A percentile compares a stretch with the other conserved stretches of the same genome.
phyloP scores from a whole-genome alignment of 805 yeast species.

The Monosporozyma yasuniensis region DNA sequence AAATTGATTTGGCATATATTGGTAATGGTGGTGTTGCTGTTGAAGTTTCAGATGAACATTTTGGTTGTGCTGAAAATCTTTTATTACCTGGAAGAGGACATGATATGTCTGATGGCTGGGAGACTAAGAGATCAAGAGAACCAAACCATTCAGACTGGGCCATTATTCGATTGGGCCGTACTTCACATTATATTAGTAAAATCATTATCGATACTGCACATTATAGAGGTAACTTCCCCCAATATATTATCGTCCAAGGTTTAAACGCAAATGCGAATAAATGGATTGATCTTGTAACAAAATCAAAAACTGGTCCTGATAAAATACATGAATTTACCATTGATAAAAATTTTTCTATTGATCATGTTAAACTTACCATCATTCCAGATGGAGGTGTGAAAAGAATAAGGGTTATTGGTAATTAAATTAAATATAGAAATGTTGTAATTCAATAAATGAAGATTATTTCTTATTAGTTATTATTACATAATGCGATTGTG shows the following conservation, averaged over 20 bases:
- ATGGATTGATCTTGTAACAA: constrained; percentile 62
- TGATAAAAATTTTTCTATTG: constrained; percentile 32
- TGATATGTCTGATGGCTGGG: constrained; percentile 99
- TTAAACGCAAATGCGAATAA: constrained; percentile 32
- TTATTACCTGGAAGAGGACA: constrained; percentile 88
- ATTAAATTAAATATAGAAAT: constrained; percentile 5
- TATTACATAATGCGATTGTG: not conserved
- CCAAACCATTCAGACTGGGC: constrained; percentile 91
- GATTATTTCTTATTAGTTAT: not conserved
- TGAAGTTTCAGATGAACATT: constrained; percentile 81
- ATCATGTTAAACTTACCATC: constrained; percentile 72
- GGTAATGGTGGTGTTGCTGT: constrained; percentile 85
- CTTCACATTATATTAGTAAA: constrained; percentile 41
- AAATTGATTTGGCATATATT: constrained; percentile 70
- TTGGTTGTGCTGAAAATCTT: constrained; percentile 84
- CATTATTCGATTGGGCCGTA: constrained; percentile 66
- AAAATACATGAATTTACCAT: constrained; percentile 54
- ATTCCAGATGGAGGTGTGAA: constrained; percentile 97
- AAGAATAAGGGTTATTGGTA: constrained; percentile 76
- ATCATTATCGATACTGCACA: constrained; percentile 85
- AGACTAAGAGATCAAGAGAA: constrained; percentile 78
- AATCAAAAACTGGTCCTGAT: constrained; percentile 75
- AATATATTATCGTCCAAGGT: constrained; percentile 62
- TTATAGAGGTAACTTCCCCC: constrained; percentile 92
- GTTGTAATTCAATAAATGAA: not conserved